phyloP scores from a whole-genome alignment of 2,329 filamentous ascomycete genomes.

The Didymella exigua region DNA sequence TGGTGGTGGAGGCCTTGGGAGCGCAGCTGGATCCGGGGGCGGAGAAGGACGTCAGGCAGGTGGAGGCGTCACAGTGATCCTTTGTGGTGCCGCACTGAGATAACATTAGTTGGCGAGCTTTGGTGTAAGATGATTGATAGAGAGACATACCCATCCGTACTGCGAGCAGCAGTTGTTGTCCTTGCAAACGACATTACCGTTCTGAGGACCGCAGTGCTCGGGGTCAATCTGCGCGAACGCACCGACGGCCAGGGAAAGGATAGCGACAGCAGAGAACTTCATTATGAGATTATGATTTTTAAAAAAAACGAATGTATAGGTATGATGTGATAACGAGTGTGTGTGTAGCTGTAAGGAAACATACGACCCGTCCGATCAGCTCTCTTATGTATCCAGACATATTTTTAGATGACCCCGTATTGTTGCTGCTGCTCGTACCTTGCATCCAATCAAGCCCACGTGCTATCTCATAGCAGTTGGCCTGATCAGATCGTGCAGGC shows the following conservation, averaged over 20 bases:
- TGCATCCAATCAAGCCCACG: constrained; percentile 20
- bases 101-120: not conserved
- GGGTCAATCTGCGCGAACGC: constrained; percentile 33
- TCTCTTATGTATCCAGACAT: constrained; percentile 16
- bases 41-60: constrained; percentile 43
- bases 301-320: constrained; percentile 2
- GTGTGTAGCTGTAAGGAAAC: not conserved
- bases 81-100: constrained; percentile 42
- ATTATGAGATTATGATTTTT: constrained; percentile 33
- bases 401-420: constrained; percentile 23
- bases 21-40: constrained; percentile 43
- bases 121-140: not conserved
- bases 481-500: too few relatives aligned
- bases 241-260: constrained; percentile 34
- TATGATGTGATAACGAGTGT: not conserved
- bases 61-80: constrained; percentile 46
- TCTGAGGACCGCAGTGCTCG: constrained; percentile 45
- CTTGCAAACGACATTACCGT: constrained; percentile 42
- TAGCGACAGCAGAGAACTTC: constrained; percentile 33
- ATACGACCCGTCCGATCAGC: constrained; percentile 4
- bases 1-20: constrained; percentile 20
- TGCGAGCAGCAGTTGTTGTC: constrained; percentile 47
- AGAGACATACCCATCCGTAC: constrained; percentile 40
- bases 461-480: too few relatives aligned
- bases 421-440: constrained; percentile 15